Evolutionary conservation across 2,329 filamentous ascomycete species (phyloP), one percentile per base, ranked within the genome.

Genomic region (Xylaria sp.): DNA sequence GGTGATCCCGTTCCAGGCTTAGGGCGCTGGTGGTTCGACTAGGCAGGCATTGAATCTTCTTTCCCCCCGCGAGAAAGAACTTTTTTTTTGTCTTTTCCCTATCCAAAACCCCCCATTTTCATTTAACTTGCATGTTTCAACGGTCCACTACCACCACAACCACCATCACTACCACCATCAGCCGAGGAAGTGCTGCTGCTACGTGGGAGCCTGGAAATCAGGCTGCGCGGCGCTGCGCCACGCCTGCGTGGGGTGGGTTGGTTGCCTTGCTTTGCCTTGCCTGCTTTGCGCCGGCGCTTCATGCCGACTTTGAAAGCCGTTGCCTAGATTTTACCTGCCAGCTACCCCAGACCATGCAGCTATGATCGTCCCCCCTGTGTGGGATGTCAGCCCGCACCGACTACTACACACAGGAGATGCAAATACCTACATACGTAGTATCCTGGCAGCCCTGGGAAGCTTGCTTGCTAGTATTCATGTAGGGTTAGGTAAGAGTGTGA

Each of bases 1-100:
- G 55, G 42, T 52, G 50, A 56, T 53, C 58, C 55, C 58, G 58
- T 49, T 26, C 29, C 45, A 43, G 44, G 52, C 50, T 56, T 59
- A 56, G 18, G 29, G 52, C 21, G 8, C 54, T 56, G 49, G 26
- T 39, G 50, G 50, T 37, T n/a, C 19, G 17, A 48, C 51, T 42
- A 18, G 37, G 18, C 40, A 47, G 41, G 41, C 42, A 52, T 19
- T 44, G 22, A 45, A 24, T 39, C 22, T 26, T 48, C 29, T 13
- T 13, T 26, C 24, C 9, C 9, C 24, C 44, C 17, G 45, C 45
- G 39, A 41, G 21, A 49, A 48, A 43, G 48, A 26, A 58, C 50
- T 17, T 44, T 21, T 56, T 38, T 45, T 18, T 21, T 8, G 22
- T 21, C 42, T 4, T 16, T 38, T 50, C 50, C 41, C 22, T 45